Evolutionary conservation across 768 basidiomycete genomes (phyloP).

Genomic region (Pleurotus salmoneostramineus): DNA sequence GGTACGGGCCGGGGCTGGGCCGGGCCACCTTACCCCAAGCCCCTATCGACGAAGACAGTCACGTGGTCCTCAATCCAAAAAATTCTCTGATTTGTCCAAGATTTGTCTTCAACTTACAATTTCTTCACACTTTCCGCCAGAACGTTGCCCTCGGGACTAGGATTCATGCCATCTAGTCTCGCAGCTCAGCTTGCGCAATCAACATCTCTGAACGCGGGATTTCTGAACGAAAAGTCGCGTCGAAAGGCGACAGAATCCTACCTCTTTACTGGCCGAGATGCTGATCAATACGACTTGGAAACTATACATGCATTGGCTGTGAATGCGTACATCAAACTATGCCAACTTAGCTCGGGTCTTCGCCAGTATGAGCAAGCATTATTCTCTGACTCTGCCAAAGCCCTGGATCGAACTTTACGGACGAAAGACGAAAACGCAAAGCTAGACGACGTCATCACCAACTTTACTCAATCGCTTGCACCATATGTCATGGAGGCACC

Average conservation of each 20-base stretch:
- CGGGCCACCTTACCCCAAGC: too few relatives aligned
- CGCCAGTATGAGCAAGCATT: slow-evolving; percentile 61
- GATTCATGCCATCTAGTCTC: slow-evolving; percentile 64
- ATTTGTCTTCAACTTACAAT: too few relatives aligned
- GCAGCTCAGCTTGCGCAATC: slow-evolving; percentile 77
- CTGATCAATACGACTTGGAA: slow-evolving; percentile 84
- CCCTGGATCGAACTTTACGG: slow-evolving; percentile 75
- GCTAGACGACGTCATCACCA: slow-evolving; percentile 57
- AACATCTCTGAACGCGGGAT: slow-evolving; percentile 72
- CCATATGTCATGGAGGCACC: slow-evolving; percentile 80
- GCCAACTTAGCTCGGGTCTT: slow-evolving; percentile 55
- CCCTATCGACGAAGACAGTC: too few relatives aligned
- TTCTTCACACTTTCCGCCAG: neutral
- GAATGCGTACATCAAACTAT: slow-evolving; percentile 75
- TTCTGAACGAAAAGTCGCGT: slow-evolving; percentile 63
- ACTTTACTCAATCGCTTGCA: slow-evolving; percentile 68
- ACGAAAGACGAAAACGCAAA: slow-evolving; percentile 55
- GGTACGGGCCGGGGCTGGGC: too few relatives aligned
- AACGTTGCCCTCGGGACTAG: neutral
- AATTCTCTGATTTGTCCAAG: too few relatives aligned
- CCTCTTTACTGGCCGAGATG: slow-evolving; percentile 80
- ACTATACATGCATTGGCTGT: slow-evolving; percentile 76
- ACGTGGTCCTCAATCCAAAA: too few relatives aligned
- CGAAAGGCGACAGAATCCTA: slow-evolving; percentile 75
- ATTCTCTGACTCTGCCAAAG: slow-evolving; percentile 77